phyloP scores from a whole-genome alignment of 805 yeast genomes.

The Wickerhamiella slavikovae region DNA sequence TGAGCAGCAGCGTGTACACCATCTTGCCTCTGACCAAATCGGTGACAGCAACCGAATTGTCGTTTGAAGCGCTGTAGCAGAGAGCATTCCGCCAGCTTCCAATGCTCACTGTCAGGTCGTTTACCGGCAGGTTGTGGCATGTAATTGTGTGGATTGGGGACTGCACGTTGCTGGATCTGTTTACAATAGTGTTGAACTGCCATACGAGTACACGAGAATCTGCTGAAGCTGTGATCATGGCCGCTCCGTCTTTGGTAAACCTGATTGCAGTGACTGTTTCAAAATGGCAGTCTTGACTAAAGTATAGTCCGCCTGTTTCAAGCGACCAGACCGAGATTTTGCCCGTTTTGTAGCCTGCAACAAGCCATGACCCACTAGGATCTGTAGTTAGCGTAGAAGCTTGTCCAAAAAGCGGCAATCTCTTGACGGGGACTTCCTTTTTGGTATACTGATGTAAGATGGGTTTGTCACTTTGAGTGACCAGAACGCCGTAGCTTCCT shows the following conservation, averaged over 20 bases:
- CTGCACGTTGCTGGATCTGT: constrained; percentile 11
- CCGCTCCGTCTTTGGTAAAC: constrained; percentile 42
- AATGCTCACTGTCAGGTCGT: constrained; percentile 27
- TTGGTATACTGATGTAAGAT: constrained; percentile 48
- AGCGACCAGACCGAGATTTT: constrained; percentile 72
- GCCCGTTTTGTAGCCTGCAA: constrained; percentile 61
- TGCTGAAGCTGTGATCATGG: constrained; percentile 51
- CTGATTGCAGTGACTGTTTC: constrained; percentile 44
- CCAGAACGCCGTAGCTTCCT: constrained; percentile 35
- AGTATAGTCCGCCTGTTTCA: constrained; percentile 48
- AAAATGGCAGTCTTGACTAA: constrained; percentile 67
- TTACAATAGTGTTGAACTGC: constrained; percentile 41
- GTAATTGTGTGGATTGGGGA: constrained; percentile 14
- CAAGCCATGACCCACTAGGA: constrained; percentile 25
- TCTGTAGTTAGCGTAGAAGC: constrained; percentile 33
- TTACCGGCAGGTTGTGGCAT: constrained; percentile 27
- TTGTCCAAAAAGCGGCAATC: constrained; percentile 67
- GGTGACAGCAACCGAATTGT: constrained; percentile 56
- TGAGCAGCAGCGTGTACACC: constrained; percentile 53
- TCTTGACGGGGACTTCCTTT: constrained; percentile 54
- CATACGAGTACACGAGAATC: constrained; percentile 68
- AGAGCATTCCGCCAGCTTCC: constrained; percentile 40
- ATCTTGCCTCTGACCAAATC: constrained; percentile 27
- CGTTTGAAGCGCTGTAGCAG: constrained; percentile 49
- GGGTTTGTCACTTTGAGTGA: constrained; percentile 52